A percentile compares a stretch with the other conserved stretches of the same genome.
Conservation (phyloP, 345 rosid species). For the Camelina sativa region DNA sequence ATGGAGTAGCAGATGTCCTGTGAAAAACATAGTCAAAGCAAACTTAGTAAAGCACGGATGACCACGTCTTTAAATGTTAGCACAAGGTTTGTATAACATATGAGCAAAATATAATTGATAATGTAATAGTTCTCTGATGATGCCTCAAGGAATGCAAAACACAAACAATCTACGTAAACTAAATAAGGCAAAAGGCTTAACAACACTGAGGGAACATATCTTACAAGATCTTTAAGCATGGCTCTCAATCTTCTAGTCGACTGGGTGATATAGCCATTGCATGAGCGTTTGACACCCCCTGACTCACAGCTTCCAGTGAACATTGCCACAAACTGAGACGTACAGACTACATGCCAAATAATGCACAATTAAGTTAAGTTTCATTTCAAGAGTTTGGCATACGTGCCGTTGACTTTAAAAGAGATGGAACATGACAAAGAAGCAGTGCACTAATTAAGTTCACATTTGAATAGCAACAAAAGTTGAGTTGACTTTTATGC, state of each 20-base stretch:
- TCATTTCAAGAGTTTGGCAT: not conserved
- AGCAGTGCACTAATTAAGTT: conserved; percentile 24
- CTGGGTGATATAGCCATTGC: conserved; percentile 80
- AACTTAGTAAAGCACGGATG: conserved; percentile 21
- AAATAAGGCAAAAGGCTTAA: not conserved
- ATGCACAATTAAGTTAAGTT: conserved; percentile 16
- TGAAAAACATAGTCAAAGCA: conserved; percentile 22
- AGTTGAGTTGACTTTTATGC: conserved; percentile 15
- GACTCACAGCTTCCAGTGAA: conserved; percentile 57
- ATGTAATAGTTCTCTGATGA: not conserved
- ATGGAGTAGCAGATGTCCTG: conserved; percentile 87
- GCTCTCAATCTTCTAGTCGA: conserved; percentile 90
- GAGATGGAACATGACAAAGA: conserved; percentile 20
- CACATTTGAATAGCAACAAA: conserved; percentile 18
- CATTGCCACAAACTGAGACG: conserved; percentile 92
- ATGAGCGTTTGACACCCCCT: conserved; percentile 51
- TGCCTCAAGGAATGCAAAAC: conserved; percentile 8
- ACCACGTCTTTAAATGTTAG: not conserved
- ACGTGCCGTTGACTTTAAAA: not conserved
- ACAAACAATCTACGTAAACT: not conserved
- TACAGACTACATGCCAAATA: conserved; percentile 59
- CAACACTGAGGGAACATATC: conserved; percentile 40
- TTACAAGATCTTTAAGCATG: conserved; percentile 79
- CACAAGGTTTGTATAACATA: conserved; percentile 9
- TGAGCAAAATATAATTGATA: not conserved